phyloP scores from a whole-genome alignment of 495 filamentous ascomycete species.

The Penicillium lagena region DNA sequence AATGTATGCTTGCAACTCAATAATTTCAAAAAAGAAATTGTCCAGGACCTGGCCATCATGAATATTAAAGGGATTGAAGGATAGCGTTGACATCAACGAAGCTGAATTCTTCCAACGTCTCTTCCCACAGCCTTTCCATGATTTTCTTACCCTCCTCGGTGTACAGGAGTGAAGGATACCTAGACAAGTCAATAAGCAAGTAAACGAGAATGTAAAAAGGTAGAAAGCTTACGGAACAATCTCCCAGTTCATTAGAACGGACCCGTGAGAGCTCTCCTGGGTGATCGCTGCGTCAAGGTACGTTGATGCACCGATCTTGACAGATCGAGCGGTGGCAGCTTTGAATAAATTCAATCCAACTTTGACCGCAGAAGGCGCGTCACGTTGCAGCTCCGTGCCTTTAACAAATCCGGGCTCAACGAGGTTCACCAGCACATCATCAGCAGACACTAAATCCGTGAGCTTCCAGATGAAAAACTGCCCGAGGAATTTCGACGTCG shows the following conservation, averaged over 20 bases:
- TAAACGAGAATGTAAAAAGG: neutral
- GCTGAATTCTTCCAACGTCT: conserved; percentile 35
- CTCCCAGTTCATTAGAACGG: conserved; percentile 34
- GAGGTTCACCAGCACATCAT: conserved; percentile 43
- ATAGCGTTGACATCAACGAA: conserved; percentile 31
- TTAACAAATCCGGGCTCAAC: conserved; percentile 39
- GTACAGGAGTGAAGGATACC: conserved; percentile 19
- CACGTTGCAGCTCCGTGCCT: conserved; percentile 33
- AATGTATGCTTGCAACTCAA: too few species aligned
- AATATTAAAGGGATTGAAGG: conserved; percentile 8
- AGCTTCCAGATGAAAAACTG: conserved; percentile 38
- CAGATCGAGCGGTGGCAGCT: conserved; percentile 16
- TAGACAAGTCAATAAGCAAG: neutral
- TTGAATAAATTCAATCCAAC: conserved; percentile 12
- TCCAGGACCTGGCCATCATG: too few species aligned
- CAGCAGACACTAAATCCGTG: conserved; percentile 28
- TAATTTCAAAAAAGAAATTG: too few species aligned
- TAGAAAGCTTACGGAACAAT: conserved; percentile 29
- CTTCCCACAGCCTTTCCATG: conserved; percentile 32
- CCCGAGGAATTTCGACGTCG: conserved; percentile 32
- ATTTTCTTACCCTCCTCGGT: conserved; percentile 28
- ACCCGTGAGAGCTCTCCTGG: conserved; percentile 39
- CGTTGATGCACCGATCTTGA: conserved; percentile 36
- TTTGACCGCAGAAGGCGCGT: conserved; percentile 10
- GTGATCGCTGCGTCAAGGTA: conserved; percentile 33